Percentiles rank a stretch among this genome's conserved stretches.
Conservation (phyloP, 768 basidiomycete genomes). For the Coprinopsis strossmayeri region DNA sequence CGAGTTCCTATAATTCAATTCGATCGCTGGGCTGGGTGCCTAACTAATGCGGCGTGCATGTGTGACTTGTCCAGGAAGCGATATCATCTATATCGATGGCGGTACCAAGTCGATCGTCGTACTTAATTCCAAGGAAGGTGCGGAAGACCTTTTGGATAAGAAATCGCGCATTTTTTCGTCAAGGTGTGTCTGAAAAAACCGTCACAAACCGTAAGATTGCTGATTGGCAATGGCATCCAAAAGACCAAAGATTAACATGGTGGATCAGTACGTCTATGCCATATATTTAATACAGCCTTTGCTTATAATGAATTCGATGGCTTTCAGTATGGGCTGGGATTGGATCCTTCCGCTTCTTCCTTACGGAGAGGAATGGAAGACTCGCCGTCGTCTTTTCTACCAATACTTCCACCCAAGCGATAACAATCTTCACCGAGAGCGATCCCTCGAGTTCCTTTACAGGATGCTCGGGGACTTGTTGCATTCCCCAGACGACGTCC, state of each 20-base stretch:
- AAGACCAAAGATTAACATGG: constrained; percentile 13
- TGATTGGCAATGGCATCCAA: not conserved
- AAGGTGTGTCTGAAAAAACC: constrained; percentile 13
- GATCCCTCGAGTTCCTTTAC: constrained; percentile 3
- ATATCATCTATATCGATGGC: constrained; percentile 17
- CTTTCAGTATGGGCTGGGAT: constrained; percentile 13
- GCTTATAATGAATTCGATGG: not conserved
- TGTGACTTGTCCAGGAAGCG: constrained; percentile 14
- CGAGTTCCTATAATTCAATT: no score
- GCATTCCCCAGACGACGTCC: constrained; percentile 2
- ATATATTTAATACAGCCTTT: not conserved
- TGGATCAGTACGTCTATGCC: constrained; percentile 3
- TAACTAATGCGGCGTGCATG: no score
- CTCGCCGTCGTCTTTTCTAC: constrained; percentile 4
- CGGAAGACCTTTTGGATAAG: constrained; percentile 17
- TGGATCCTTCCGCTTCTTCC: constrained; percentile 5
- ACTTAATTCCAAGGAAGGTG: constrained; percentile 16
- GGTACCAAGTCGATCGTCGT: constrained; percentile 16
- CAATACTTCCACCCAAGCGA: constrained; percentile 5
- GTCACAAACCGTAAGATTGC: not conserved
- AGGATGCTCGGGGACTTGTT: constrained; percentile 5
- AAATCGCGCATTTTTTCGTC: constrained; percentile 17
- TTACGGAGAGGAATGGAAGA: constrained; percentile 8
- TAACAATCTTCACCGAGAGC: constrained; percentile 5
- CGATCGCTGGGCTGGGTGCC: no score